Evolutionary conservation across 345 rosid genomes (phyloP).

Genomic region (Salix dunnii): DNA sequence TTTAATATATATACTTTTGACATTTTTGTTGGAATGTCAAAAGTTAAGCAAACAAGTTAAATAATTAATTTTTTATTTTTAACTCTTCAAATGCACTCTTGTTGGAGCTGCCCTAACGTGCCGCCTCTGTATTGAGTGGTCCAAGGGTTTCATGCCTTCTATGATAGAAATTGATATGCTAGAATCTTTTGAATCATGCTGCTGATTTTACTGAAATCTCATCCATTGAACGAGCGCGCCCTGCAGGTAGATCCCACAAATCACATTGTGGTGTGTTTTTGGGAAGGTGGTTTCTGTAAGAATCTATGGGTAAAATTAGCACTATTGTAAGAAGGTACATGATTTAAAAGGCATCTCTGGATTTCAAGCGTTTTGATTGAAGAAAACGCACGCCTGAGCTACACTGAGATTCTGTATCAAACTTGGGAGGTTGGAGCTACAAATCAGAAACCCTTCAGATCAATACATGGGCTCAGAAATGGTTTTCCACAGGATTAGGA

Average conservation of each 20-base stretch:
- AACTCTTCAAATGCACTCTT: too few relatives aligned
- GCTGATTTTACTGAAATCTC: background rate
- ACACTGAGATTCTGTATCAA: background rate
- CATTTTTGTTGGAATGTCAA: too few relatives aligned
- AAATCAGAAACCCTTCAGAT: background rate
- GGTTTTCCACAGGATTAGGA: background rate
- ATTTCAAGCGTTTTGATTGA: background rate
- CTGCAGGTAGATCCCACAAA: background rate
- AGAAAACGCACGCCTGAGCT: background rate
- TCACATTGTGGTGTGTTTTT: background rate
- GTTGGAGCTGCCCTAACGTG: too few relatives aligned
- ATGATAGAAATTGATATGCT: too few relatives aligned
- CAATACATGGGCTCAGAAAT: background rate
- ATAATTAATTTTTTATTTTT: too few relatives aligned
- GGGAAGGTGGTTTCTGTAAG: background rate
- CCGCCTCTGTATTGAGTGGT: too few relatives aligned
- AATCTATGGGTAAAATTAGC: background rate
- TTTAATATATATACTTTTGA: too few relatives aligned
- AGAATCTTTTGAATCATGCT: background rate
- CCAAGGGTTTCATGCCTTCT: too few relatives aligned
- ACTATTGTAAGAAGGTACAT: background rate
- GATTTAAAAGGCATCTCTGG: background rate
- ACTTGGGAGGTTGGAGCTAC: background rate
- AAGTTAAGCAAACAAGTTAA: too few relatives aligned
- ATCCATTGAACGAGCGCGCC: background rate